These are phyloP conservation scores for Vaccinium vitisidaea DNA, from an alignment of 148 eudicot genomes.

Conservation along the genomic window DNA sequence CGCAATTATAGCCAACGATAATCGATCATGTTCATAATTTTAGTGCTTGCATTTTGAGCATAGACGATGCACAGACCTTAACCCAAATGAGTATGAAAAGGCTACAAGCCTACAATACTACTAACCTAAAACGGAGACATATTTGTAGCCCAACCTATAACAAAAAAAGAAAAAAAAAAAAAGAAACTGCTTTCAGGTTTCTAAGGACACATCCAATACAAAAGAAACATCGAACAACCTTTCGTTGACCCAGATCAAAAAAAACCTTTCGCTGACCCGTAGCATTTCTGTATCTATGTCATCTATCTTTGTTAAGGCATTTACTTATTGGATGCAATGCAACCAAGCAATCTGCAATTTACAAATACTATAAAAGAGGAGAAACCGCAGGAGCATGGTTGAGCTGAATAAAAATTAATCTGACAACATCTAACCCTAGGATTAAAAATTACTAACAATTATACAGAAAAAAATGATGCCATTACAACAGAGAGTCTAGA, in stretches of 20 bases:
- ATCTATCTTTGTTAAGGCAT: background rate
- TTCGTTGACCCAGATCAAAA: no score
- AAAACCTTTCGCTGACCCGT: background rate
- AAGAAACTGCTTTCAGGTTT: background rate
- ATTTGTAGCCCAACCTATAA: background rate
- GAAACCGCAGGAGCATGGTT: slow-evolving; percentile 45
- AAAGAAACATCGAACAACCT: background rate
- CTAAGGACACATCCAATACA: background rate
- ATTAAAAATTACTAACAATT: background rate
- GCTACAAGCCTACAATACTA: background rate
- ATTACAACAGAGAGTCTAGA: background rate
- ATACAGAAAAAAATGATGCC: background rate
- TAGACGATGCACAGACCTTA: background rate
- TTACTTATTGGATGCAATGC: slow-evolving; percentile 26
- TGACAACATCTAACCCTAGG: background rate
- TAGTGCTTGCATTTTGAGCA: background rate
- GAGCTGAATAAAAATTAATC: slow-evolving; percentile 29
- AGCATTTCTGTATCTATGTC: background rate
- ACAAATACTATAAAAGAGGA: slow-evolving; percentile 33
- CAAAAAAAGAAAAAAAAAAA: background rate
- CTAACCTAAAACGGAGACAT: background rate
- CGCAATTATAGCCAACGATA: background rate
- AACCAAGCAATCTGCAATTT: slow-evolving; percentile 42
- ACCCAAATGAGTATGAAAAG: slow-evolving; percentile 1
- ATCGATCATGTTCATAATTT: background rate